Evolutionary conservation across 106 monocot genomes (phyloP).

Genomic region (Dactylorhiza incarnata): DNA sequence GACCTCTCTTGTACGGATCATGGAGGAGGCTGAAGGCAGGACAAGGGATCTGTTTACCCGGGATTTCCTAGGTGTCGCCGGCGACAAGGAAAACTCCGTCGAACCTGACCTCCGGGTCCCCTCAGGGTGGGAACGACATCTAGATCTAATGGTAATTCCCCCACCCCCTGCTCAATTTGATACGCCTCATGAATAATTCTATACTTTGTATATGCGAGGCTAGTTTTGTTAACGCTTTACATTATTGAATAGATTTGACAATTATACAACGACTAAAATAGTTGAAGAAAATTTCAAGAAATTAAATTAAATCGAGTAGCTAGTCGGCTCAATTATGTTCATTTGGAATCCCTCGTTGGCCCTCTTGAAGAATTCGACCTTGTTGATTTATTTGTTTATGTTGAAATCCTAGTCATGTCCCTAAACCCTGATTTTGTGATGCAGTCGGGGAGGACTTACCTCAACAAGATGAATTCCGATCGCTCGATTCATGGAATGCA

Average conservation of each 20-base stretch:
- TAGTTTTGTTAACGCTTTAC: no score
- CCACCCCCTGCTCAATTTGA: neutral
- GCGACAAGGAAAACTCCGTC: neutral
- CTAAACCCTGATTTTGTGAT: neutral
- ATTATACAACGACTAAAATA: no score
- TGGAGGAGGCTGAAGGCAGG: constrained; percentile 1
- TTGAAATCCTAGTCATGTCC: neutral
- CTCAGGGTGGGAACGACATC: constrained; percentile 13
- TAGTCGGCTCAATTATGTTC: no score
- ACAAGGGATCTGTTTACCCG: constrained; percentile 15
- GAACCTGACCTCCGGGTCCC: constrained; percentile 22
- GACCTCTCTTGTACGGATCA: constrained; percentile 10
- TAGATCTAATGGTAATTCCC: constrained; percentile 17
- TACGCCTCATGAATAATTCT: neutral
- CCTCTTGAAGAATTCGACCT: no score
- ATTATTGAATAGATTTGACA: no score
- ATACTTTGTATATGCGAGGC: neutral
- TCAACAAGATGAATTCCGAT: constrained; percentile 10
- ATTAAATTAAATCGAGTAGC: no score
- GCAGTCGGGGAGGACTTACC: constrained; percentile 31
- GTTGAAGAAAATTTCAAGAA: no score
- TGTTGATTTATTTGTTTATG: neutral
- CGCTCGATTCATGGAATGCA: constrained; percentile 12
- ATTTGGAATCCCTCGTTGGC: no score
- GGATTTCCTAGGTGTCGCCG: constrained; percentile 23